Evolutionary conservation across 2,329 filamentous ascomycete genomes (phyloP).

Genomic region (Trichoderma sp.): DNA sequence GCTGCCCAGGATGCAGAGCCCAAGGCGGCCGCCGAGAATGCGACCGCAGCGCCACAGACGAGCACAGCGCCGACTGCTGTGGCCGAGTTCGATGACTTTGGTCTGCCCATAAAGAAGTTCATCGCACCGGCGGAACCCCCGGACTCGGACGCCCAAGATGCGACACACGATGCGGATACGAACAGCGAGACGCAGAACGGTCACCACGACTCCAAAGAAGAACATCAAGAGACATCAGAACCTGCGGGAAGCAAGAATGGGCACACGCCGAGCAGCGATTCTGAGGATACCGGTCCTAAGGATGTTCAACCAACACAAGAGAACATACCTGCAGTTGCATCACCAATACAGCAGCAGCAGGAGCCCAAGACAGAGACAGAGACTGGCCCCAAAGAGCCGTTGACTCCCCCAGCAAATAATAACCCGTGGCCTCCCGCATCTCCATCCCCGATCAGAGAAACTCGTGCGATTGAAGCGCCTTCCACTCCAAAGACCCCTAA

Average conservation of each 20-base stretch:
- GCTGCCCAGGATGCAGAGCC: slow-evolving; percentile 30
- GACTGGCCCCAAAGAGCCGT: slow-evolving; percentile 8
- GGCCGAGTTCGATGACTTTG: slow-evolving; percentile 68
- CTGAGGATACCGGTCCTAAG: slow-evolving; percentile 42
- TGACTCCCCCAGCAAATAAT: slow-evolving; percentile 20
- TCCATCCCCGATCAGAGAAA: background rate
- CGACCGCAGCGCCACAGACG: slow-evolving; percentile 10
- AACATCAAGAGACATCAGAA: background rate
- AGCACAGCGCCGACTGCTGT: slow-evolving; percentile 36
- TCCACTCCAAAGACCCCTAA: slow-evolving; percentile 1
- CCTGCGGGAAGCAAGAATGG: background rate
- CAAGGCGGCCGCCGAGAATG: slow-evolving; percentile 27
- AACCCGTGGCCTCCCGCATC: background rate
- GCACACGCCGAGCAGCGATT: slow-evolving; percentile 34
- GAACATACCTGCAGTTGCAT: background rate
- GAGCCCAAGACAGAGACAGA: slow-evolving; percentile 11
- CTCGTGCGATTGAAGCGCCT: background rate
- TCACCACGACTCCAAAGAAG: slow-evolving; percentile 22
- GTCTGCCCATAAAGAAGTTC: slow-evolving; percentile 62
- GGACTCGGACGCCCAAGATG: background rate
- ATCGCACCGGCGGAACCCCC: slow-evolving; percentile 34
- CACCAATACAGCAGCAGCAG: background rate
- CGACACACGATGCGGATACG: slow-evolving; percentile 6
- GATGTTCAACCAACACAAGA: slow-evolving; percentile 34
- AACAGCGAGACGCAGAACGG: background rate